Percentiles rank a stretch among this genome's conserved stretches.
These are phyloP conservation scores for Eragrostis nindensis DNA, from an alignment of 176 grass and related monocot species.

Conservation along the genomic window DNA sequence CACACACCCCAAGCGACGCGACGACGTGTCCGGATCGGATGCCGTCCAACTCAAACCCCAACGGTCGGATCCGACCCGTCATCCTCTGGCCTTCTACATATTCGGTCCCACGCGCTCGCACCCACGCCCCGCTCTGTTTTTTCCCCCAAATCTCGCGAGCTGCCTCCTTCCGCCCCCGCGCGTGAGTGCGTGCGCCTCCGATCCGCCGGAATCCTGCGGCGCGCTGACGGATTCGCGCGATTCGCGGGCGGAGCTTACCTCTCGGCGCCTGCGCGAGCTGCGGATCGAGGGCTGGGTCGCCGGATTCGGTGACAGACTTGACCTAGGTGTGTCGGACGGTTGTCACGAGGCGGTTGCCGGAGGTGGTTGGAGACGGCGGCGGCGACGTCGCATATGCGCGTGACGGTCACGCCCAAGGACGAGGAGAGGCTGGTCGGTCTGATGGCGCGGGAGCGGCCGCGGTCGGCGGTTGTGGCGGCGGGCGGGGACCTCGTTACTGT, in stretches of 20 bases:
- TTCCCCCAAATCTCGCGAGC: slow-evolving; percentile 30
- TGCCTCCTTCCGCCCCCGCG: neutral
- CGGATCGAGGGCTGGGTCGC: slow-evolving; percentile 23
- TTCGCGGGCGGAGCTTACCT: neutral
- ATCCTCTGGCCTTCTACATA: slow-evolving; percentile 8
- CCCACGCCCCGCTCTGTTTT: neutral
- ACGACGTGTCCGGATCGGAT: slow-evolving; percentile 22
- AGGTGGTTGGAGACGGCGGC: neutral
- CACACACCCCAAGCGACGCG: too few relatives aligned
- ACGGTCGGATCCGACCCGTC: slow-evolving; percentile 39
- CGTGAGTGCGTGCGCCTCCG: slow-evolving; percentile 7
- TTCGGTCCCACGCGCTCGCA: neutral
- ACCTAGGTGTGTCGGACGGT: neutral
- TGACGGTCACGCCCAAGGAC: slow-evolving; percentile 54
- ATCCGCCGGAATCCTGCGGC: slow-evolving; percentile 31
- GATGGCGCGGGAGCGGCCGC: slow-evolving; percentile 61
- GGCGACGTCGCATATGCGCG: slow-evolving; percentile 37
- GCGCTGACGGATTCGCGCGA: neutral
- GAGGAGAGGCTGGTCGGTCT: slow-evolving; percentile 47
- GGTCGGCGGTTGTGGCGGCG: slow-evolving; percentile 53
- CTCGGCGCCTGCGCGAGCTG: slow-evolving; percentile 3
- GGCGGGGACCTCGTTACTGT: slow-evolving; percentile 43
- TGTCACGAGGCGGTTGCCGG: neutral
- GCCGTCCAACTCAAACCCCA: slow-evolving; percentile 46
- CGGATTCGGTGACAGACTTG: slow-evolving; percentile 45